Conservation (phyloP, 2,329 filamentous ascomycete species). For the Fusarium armeniacum region DNA sequence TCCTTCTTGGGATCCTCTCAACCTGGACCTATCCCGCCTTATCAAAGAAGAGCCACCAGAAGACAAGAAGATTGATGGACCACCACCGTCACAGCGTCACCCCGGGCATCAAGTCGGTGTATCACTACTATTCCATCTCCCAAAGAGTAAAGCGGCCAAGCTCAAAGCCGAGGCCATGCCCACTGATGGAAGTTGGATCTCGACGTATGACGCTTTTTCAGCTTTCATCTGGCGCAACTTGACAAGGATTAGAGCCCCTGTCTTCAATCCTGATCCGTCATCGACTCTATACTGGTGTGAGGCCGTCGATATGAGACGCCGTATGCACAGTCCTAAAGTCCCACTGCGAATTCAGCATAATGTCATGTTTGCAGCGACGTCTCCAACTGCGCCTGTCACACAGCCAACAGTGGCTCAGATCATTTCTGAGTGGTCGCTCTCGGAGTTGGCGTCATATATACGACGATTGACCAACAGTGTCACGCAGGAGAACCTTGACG, state of each 20-base stretch:
- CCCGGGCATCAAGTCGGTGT: slow-evolving; percentile 46
- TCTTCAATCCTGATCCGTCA: slow-evolving; percentile 53
- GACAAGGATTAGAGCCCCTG: slow-evolving; percentile 52
- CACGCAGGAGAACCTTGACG: slow-evolving; percentile 52
- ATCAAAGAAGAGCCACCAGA: slow-evolving; percentile 49
- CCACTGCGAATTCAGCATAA: slow-evolving; percentile 56
- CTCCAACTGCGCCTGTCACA: slow-evolving; percentile 45
- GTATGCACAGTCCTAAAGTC: slow-evolving; percentile 53
- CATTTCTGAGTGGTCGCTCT: slow-evolving; percentile 55
- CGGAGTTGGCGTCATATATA: slow-evolving; percentile 55
- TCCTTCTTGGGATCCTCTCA: slow-evolving; percentile 55
- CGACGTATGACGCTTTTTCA: slow-evolving; percentile 61
- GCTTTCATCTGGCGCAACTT: slow-evolving; percentile 60
- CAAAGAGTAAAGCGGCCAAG: slow-evolving; percentile 58
- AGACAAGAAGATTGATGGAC: slow-evolving; percentile 52
- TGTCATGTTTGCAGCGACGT: slow-evolving; percentile 51
- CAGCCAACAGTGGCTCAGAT: slow-evolving; percentile 53
- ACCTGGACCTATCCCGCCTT: slow-evolving; percentile 55
- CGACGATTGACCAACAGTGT: slow-evolving; percentile 55
- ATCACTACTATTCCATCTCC: slow-evolving; percentile 59
- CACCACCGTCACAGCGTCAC: slow-evolving; percentile 49
- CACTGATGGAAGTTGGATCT: slow-evolving; percentile 57
- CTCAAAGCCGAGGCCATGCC: slow-evolving; percentile 57
- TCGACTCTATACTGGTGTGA: slow-evolving; percentile 54
- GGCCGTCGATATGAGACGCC: slow-evolving; percentile 56